phyloP scores from a whole-genome alignment of 148 eudicot species.

The Cornus controversa region DNA sequence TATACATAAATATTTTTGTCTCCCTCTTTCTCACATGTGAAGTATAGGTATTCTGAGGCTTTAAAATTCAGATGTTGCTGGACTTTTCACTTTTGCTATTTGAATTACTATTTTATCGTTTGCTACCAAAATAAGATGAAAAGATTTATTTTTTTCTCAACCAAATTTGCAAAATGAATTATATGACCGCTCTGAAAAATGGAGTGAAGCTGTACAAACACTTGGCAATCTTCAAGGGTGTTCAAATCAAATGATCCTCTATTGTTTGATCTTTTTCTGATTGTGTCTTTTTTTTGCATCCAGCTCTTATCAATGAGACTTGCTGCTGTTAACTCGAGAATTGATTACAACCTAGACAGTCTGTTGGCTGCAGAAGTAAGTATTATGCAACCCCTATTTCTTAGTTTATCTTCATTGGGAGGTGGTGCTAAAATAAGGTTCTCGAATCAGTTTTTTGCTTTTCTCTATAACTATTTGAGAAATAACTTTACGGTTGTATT shows the following conservation, averaged over 20 bases:
- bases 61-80: too few relatives aligned
- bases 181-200: too few relatives aligned
- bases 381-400: conserved; percentile 12
- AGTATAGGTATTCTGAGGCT: too few relatives aligned
- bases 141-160: too few relatives aligned
- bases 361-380: conserved; percentile 74
- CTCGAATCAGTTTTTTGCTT: neutral
- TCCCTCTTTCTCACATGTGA: too few relatives aligned
- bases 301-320: conserved; percentile 98
- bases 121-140: too few relatives aligned
- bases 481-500: too few relatives aligned
- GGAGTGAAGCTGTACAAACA: neutral
- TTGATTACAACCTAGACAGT: conserved; percentile 79
- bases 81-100: too few relatives aligned
- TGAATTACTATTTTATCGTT: too few relatives aligned
- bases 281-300: neutral
- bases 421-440: neutral
- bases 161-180: too few relatives aligned
- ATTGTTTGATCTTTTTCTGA: conserved; percentile 5
- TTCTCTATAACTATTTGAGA: neutral
- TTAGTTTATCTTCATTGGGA: neutral
- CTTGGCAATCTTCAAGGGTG: neutral
- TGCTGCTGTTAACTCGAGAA: conserved; percentile 86
- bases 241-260: neutral
- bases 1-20: too few relatives aligned